Base-by-base conservation (phyloP, 2,329 filamentous ascomycete genomes). In the Colletotrichum paranaense region DNA sequence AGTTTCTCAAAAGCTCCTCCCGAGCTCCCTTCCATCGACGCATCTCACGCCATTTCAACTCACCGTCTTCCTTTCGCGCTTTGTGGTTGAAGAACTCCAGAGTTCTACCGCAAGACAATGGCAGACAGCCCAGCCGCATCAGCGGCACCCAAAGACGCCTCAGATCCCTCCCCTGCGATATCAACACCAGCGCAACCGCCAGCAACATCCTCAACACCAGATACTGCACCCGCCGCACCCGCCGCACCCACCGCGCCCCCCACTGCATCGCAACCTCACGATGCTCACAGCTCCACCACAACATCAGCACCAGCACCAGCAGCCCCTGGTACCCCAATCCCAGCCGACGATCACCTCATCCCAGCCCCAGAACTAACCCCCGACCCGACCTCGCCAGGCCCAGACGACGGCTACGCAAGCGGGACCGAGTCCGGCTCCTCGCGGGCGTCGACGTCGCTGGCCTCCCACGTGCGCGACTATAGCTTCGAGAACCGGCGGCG, bases 401-500 rank as follows among this genome's bases (percentile, higher is more conserved):
- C 75, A 28, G 53, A 70, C 22, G 69, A 75, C 55, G 69, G 70
- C 30, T 75, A 71, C 58, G 71, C 60, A n/a, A 52, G 42, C 12
- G 60, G 76, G 53, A 78, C 79, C 14, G 78, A 76, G 26, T 7
- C 73, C 65, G 11, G 76, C 76, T 46, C 42, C 14, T 79, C 77
- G n/a, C 42, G 8, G 57, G 26, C 28, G 32, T n/a, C 49, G 49
- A 32, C 49, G 63, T 82, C 81, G 22, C 76, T 83, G 28, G 76
- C 78, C 7, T 80, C 80, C 6, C 83, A 80, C 67, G 78, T 84
- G 38, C 81, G 80, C 76, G 79, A 85, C 74, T 84, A 84, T 72
- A 77, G 79, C 4, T 85, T 84, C 70, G 83, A 86, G 73, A 85
- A 86, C 49, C 82, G 82, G 9, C 78, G 84, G 53, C 80, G 84